phyloP scores from a whole-genome alignment of 2,329 filamentous ascomycete species.

The Aspergillus fischeri region DNA sequence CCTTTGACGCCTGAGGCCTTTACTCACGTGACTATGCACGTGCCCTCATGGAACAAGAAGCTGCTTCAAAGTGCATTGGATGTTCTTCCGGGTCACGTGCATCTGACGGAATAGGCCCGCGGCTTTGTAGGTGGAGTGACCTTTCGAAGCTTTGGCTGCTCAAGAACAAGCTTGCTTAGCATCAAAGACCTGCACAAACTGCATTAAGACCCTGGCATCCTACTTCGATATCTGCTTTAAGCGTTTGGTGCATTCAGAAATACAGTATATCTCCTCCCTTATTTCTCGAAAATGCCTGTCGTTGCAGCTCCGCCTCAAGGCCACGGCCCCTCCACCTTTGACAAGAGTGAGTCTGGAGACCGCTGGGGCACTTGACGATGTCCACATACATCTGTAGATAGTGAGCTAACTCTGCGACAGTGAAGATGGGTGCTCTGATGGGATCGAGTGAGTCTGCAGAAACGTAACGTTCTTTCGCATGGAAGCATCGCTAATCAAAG shows the following conservation, averaged over 20 bases:
- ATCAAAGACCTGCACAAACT: not conserved
- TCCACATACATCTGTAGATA: conserved; percentile 7
- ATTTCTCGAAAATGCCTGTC: conserved; percentile 47
- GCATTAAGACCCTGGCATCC: not conserved
- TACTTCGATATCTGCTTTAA: not conserved
- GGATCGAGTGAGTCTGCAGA: conserved; percentile 73
- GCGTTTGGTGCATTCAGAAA: not conserved
- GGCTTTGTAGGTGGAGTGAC: conserved; percentile 4
- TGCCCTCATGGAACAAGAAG: conserved; percentile 12
- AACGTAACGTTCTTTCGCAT: not conserved
- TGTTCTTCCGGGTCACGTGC: not conserved
- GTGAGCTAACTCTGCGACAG: conserved; percentile 48
- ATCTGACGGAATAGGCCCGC: conserved; percentile 5
- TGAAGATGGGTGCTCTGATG: conserved; percentile 99
- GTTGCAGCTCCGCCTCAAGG: conserved; percentile 51
- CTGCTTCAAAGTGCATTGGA: not conserved
- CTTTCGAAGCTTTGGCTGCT: not conserved
- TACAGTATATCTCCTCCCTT: not conserved
- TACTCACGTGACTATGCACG: conserved; percentile 14
- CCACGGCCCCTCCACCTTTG: conserved; percentile 62
- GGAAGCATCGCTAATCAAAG: conserved; percentile 5
- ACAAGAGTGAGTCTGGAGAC: conserved; percentile 57
- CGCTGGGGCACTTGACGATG: conserved; percentile 1
- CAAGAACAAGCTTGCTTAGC: not conserved
- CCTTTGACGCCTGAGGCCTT: conserved; percentile 11